Evolutionary conservation across 129 eudicot species (phyloP).

Genomic region (Arctium minus): DNA sequence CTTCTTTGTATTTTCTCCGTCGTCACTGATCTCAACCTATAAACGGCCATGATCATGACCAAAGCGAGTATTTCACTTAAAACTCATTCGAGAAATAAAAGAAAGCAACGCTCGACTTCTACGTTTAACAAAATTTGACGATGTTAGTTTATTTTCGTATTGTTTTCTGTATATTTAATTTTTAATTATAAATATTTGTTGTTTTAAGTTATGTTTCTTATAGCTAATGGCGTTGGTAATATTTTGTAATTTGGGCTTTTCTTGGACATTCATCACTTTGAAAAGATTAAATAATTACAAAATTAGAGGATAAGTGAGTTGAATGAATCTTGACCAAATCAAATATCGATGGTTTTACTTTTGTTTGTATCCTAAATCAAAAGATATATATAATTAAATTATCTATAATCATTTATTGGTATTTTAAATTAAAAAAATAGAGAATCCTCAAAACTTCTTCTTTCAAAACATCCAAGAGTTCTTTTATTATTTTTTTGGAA

Average conservation of each 20-base stretch:
- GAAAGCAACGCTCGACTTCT: not conserved
- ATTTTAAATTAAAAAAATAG: not conserved
- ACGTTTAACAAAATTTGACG: not conserved
- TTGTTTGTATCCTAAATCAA: not conserved
- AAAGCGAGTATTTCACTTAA: not conserved
- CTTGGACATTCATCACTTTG: not conserved
- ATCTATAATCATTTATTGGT: not conserved
- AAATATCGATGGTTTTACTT: not conserved
- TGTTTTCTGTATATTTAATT: not conserved
- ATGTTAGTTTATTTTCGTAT: not conserved
- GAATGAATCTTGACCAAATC: conserved; percentile 10
- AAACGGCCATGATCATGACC: not conserved
- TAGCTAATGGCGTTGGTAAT: not conserved
- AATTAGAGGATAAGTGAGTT: not conserved
- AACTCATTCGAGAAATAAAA: not conserved
- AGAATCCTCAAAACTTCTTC: not conserved
- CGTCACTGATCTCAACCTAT: conserved; percentile 19
- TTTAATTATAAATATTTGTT: not conserved
- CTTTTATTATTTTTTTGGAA: not conserved
- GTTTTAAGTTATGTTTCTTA: not conserved
- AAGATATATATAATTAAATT: not conserved
- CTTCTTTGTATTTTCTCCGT: conserved; percentile 31
- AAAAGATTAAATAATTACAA: not conserved
- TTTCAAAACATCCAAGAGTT: not conserved
- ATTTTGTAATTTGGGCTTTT: not conserved